Conservation (phyloP, 176 grass and related monocot genomes). For the Cenchrus fungigraminus region DNA sequence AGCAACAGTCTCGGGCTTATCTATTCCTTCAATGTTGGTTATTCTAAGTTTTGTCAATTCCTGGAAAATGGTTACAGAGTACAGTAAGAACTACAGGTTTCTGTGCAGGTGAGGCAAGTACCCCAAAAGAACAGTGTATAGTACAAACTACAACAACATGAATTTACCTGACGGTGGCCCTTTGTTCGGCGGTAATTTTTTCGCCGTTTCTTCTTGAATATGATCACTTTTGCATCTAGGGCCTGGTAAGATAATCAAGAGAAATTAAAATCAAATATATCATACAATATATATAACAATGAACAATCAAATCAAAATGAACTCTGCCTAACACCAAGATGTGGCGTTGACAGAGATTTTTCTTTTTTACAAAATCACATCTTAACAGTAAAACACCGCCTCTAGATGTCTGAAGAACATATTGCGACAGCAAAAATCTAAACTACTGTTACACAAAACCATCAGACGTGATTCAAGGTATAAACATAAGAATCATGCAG, state of each 20-base stretch:
- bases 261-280: conserved; percentile 21
- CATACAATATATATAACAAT: not conserved
- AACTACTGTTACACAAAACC: not conserved
- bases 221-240: conserved; percentile 96
- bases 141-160: not conserved
- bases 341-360: not conserved
- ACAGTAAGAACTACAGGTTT: conserved; percentile 40
- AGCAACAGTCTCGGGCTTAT: conserved; percentile 55
- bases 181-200: conserved; percentile 98
- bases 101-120: not conserved
- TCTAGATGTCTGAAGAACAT: not conserved
- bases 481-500: conserved; percentile 21
- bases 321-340: not conserved
- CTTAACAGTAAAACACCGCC: not conserved
- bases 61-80: conserved; percentile 53
- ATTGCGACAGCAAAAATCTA: conserved; percentile 11
- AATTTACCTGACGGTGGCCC: conserved; percentile 90
- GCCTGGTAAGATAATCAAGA: conserved; percentile 52
- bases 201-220: conserved; percentile 99
- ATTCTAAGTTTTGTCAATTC: conserved; percentile 96
- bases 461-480: conserved; percentile 17
- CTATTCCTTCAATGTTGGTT: conserved; percentile 88
- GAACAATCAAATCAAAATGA: conserved; percentile 22
- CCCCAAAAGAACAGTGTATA: not conserved
- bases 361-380: not conserved